Percentiles rank a stretch among this genome's conserved stretches.
Evolutionary conservation across 2,329 filamentous ascomycete species (phyloP).

Genomic region (Cladosporium sp.): DNA sequence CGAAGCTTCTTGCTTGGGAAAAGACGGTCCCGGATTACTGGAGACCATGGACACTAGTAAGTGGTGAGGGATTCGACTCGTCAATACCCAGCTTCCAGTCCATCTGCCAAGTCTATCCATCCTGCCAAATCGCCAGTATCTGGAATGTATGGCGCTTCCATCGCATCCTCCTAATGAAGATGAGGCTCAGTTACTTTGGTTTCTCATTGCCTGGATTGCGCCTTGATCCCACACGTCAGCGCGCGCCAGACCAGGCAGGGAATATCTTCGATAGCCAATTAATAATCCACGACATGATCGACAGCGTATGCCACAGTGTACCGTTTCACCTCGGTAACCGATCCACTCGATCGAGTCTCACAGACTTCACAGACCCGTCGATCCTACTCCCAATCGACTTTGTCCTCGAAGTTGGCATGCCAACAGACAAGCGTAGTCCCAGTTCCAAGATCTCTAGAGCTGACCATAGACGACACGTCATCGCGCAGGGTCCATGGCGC

Average conservation of each 20-base stretch:
- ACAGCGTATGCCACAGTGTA: not conserved
- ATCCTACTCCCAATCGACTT: too few species aligned
- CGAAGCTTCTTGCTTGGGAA: too few species aligned
- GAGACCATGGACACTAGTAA: too few species aligned
- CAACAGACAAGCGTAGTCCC: too few species aligned
- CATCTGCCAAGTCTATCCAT: not conserved
- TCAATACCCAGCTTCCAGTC: not conserved
- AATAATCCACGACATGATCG: not conserved
- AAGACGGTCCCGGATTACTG: too few species aligned
- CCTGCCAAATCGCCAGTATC: slow-evolving; percentile 1
- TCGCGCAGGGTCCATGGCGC: slow-evolving; percentile 1
- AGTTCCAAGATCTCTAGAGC: too few species aligned
- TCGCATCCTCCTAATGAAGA: not conserved
- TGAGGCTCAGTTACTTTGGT: not conserved
- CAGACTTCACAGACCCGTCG: too few species aligned
- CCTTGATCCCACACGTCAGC: too few species aligned
- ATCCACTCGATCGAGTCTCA: not conserved
- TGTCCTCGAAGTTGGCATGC: too few species aligned
- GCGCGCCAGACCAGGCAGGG: too few species aligned
- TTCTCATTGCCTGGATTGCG: too few species aligned
- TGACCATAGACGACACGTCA: not conserved
- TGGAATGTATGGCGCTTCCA: slow-evolving; percentile 7
- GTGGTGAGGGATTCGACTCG: too few species aligned
- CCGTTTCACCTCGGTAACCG: slow-evolving; percentile 9
- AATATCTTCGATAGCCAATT: not conserved